Evolutionary conservation across 139 green algal species (phyloP).

Genomic region (Volvox reticuliferus): DNA sequence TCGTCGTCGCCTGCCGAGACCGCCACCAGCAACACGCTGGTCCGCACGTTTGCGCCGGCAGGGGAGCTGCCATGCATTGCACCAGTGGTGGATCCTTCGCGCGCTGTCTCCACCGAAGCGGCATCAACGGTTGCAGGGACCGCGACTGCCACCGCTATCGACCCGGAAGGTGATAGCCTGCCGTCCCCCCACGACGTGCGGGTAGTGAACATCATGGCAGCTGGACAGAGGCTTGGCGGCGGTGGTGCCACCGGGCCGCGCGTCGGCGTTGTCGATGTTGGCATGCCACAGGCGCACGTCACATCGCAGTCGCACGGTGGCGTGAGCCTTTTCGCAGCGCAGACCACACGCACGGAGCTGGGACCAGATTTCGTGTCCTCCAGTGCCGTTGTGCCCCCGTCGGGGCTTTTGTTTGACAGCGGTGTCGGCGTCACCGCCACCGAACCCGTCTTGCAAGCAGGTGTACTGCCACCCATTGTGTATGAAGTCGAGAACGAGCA

Average conservation of each 20-base stretch:
- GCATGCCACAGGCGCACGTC: background rate
- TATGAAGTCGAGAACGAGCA: background rate
- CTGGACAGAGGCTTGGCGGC: background rate
- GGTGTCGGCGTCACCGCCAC: background rate
- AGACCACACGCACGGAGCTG: background rate
- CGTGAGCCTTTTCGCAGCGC: background rate
- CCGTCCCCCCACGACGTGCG: background rate
- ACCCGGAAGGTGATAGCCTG: background rate
- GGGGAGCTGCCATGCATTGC: constrained; percentile 9
- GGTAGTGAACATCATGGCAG: background rate
- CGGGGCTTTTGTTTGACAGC: constrained; percentile 1
- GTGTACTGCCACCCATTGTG: background rate
- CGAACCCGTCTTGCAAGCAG: background rate
- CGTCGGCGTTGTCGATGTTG: background rate
- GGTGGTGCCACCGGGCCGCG: background rate
- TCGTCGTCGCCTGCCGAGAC: background rate
- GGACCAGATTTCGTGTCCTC: background rate
- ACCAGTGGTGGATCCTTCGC: background rate
- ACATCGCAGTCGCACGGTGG: background rate
- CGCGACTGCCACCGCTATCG: background rate
- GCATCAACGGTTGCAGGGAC: background rate
- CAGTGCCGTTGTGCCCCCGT: background rate
- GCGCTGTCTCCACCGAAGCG: background rate
- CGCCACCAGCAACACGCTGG: background rate
- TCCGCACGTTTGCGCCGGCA: background rate